A percentile compares a stretch with the other conserved stretches of the same genome.
phyloP scores from a whole-genome alignment of 768 basidiomycete species.

The Hysterangium stoloniferum region DNA sequence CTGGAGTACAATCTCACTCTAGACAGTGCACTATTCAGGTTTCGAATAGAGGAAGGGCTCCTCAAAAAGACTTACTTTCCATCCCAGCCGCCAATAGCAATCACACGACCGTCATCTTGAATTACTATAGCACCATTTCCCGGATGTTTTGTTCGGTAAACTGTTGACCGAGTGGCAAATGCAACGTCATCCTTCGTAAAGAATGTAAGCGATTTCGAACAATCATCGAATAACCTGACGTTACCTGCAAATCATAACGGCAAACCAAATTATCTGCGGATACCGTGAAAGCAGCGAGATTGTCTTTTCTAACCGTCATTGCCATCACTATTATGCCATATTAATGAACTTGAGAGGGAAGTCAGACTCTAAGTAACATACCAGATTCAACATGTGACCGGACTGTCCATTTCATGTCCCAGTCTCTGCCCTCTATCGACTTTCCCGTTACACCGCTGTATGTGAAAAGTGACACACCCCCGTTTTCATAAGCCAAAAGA shows the following conservation, averaged over 20 bases:
- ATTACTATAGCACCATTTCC: slow-evolving; percentile 77
- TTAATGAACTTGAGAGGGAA: neutral
- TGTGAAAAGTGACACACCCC: slow-evolving; percentile 65
- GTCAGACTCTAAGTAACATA: slow-evolving; percentile 25
- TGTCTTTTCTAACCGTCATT: slow-evolving; percentile 59
- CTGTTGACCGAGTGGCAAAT: slow-evolving; percentile 18
- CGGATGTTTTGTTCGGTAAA: slow-evolving; percentile 61
- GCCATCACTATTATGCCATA: slow-evolving; percentile 60
- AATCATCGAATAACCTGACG: slow-evolving; percentile 10
- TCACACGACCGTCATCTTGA: slow-evolving; percentile 65
- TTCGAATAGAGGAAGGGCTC: neutral
- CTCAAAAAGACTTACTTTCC: slow-evolving; percentile 58
- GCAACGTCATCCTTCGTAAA: slow-evolving; percentile 13
- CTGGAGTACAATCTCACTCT: slow-evolving; percentile 83
- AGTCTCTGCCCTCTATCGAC: slow-evolving; percentile 65
- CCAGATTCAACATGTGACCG: slow-evolving; percentile 69
- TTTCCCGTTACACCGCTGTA: slow-evolving; percentile 32
- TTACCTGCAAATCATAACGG: slow-evolving; percentile 51
- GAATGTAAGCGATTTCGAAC: neutral
- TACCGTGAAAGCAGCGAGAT: slow-evolving; percentile 61
- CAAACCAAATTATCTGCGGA: slow-evolving; percentile 79
- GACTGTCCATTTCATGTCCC: slow-evolving; percentile 61
- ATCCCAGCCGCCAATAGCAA: slow-evolving; percentile 92
- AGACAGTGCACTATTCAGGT: slow-evolving; percentile 2
- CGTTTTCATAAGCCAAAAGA: slow-evolving; percentile 78